Conservation (phyloP, 371 early-diverging fungal species). For the Synchytrium microbalum region DNA sequence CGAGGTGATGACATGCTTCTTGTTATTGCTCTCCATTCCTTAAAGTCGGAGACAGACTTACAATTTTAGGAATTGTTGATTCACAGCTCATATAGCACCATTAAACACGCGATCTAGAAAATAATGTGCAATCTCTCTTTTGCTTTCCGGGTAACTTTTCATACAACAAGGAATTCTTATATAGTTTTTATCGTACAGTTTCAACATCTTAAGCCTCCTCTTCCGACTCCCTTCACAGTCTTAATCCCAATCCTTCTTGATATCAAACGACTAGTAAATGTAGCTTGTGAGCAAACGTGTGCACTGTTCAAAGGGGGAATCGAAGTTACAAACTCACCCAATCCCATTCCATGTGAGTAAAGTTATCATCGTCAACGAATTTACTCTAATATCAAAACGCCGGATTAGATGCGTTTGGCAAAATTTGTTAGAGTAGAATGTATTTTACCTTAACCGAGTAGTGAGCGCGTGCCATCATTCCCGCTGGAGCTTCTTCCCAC, state of each 20-base stretch:
- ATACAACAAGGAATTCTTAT: too few relatives aligned
- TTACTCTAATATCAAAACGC: constrained; percentile 11
- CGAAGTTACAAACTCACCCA: constrained; percentile 24
- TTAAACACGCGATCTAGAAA: too few relatives aligned
- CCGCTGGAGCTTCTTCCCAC: not conserved
- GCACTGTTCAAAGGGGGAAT: not conserved
- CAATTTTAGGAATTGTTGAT: too few relatives aligned
- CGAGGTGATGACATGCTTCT: too few relatives aligned
- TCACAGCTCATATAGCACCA: too few relatives aligned
- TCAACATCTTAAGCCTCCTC: too few relatives aligned
- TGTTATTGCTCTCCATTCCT: too few relatives aligned
- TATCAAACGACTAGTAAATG: constrained; percentile 25
- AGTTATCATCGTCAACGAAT: constrained; percentile 37
- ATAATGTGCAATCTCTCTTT: too few relatives aligned
- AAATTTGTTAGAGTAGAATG: constrained; percentile 6
- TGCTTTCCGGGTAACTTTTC: too few relatives aligned
- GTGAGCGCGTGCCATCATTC: constrained; percentile 82
- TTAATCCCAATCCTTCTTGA: constrained; percentile 44
- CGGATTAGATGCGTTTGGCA: not conserved
- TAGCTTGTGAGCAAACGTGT: not conserved
- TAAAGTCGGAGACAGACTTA: too few relatives aligned
- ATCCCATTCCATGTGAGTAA: constrained; percentile 36
- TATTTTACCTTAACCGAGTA: constrained; percentile 66
- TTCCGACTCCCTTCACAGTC: too few relatives aligned
- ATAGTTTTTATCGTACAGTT: too few relatives aligned